Base-by-base conservation (phyloP, 345 rosid genomes). In the Murraya koenigii region DNA sequence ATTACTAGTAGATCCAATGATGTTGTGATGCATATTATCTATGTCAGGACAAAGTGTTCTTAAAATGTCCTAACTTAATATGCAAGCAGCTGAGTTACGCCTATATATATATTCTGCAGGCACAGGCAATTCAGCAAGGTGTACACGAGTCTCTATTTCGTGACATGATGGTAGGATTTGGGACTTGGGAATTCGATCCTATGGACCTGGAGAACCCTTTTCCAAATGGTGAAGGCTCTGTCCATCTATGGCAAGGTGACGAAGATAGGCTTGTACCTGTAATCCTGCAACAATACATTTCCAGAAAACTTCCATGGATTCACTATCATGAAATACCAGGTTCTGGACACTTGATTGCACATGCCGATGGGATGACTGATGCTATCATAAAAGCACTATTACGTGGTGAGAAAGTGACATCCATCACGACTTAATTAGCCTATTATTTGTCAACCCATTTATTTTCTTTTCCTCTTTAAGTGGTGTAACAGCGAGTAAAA, bases 201-300 rank as follows among this genome's bases (percentile, higher is more conserved):
- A 82, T 88, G 82, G 92, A 86, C 23, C 83, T 92, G 2, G 60
- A 87, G 73, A 83, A 85, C 82, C 97, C 91, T 54, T 89, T 92
- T 69, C 89, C 87, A 0, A 68, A 80, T 74, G 88, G 83, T 3
- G 92, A 84, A 74, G 91, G 84, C 26, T 83, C 86, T 3, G 90
- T 91, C 52, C 86, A 92, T 54, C n/a, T 92, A 6, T 94, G 98
- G 97, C 82, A 88, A n/a, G 98, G 98, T 1, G 89, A 87, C 54
- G 96, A 90, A 5, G 98, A 94, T 80, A 76, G 66, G 78, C 74
- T 89, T 39, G 87, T 88, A 72, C 88, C 93, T 0, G 82, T 78
- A 28, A 73, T 36, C 52, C 84, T 88, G 66, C 93, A 89, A 79
- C 84, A 86, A 1, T 83, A 80, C 76, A 87, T 91, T 1, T 80